phyloP scores from a whole-genome alignment of 345 rosid genomes.

The Trapa bicornis region DNA sequence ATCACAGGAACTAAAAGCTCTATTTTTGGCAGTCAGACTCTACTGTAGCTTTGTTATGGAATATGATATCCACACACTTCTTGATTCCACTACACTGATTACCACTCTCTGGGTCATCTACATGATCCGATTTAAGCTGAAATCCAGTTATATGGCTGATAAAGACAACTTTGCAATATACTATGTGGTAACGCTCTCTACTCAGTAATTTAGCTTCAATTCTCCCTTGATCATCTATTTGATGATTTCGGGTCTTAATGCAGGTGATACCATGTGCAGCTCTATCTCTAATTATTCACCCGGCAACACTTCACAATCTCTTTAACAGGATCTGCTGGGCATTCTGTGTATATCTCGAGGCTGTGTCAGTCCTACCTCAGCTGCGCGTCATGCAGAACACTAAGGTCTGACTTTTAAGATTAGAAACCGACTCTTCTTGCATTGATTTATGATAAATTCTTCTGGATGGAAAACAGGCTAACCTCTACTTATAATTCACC shows the following conservation, averaged over 20 bases:
- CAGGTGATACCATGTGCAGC: conserved; percentile 68
- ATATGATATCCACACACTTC: too few species aligned
- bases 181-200: conserved; percentile 46
- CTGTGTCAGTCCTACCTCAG: conserved; percentile 82
- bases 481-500: conserved; percentile 6
- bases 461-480: neutral
- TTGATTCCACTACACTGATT: conserved; percentile 56
- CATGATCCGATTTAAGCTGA: conserved; percentile 73
- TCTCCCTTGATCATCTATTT: neutral
- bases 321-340: conserved; percentile 73
- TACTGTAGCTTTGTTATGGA: too few species aligned
- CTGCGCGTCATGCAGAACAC: conserved; percentile 88
- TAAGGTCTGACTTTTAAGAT: conserved; percentile 30
- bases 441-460: neutral
- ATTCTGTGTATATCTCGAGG: conserved; percentile 86
- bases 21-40: neutral
- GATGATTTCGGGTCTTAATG: conserved; percentile 3
- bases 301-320: conserved; percentile 55
- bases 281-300: conserved; percentile 54
- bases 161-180: conserved; percentile 76
- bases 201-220: too few species aligned
- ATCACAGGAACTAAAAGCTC: conserved; percentile 78
- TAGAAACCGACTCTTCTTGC: neutral
- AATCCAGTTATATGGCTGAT: conserved; percentile 73
- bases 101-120: conserved; percentile 85